Base-by-base conservation (phyloP, 768 basidiomycete genomes). In the Serendipita sp. region DNA sequence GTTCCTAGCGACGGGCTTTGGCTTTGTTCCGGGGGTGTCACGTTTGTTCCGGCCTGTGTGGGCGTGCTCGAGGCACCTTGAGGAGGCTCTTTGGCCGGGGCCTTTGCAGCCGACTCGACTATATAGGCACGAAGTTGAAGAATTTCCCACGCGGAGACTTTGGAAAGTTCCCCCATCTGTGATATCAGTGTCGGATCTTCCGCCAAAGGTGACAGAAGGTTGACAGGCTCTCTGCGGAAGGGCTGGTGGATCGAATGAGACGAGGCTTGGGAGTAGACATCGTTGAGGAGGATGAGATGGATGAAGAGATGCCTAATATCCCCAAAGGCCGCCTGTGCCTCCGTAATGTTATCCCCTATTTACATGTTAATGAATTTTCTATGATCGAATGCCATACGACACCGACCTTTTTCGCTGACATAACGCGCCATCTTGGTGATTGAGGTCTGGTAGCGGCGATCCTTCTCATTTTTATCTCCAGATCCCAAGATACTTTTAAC, bases 101-200 rank as follows among this genome's bases (percentile, higher is more conserved):
- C 53, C 42, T 65, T 64, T 67, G 63, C 45, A 26, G 56, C 50
- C 22, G 53, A 22, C 42, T 34, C n/a, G 48, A 26, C 20, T 50
- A 34, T 22, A 16, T 69, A 28, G 26, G 45, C 45, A 9, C 30
- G 20, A 58, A 96, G 78, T 17, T 83, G 73, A 42, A 90, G 86
- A 67, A 90, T 92, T 73, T 95, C 90, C 87, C 89, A 90, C 3
- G 90, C 81, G 64, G 82, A 84, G 1, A 84, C 81, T 16, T 90
- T 82, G 70, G 96, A 92, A 3, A 97, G 74, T 48, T 80, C 72
- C 2, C 93, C 95, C 28, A 97, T 76, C 65, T 88, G 80, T 3
- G 74, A 72, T 26, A 98, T 73, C 28, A 90, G 80, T 65, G 82
- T 76, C 17, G 81, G 77, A 17, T 83, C 78, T 24, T 80, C 81